Evolutionary conservation across 176 grass and related monocot species (phyloP), one percentile per base, ranked within the genome.

Genomic region (Coix lacrymajobi): DNA sequence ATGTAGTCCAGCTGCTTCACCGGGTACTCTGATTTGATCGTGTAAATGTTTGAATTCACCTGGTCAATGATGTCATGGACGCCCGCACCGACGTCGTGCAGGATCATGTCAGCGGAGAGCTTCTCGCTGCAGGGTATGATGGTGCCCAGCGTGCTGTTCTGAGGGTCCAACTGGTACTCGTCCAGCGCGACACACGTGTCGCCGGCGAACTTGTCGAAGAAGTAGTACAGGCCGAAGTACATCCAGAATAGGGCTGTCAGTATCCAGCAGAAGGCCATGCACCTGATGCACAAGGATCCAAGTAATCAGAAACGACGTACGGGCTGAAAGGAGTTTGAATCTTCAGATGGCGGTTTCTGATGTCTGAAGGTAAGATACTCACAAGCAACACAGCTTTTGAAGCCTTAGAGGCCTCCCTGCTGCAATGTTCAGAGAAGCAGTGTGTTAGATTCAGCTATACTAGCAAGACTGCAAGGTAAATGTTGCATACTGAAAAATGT

Each of bases 151-250:
- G 93, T 99, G 83, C 93, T 96, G 87, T 90, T 96, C 77, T 87
- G 83, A 7, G 93, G 87, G 48, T 92, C 87, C 78, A 92, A 73
- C 85, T 92, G 91, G 79, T 99, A 99, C 79, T 96, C 89, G 5
- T 92, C 75, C 26, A 99, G 89, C 6, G 89, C 93, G 0, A 82
- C 52, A 19, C 96, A 99, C 2, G 91, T 96, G 89, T 96, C 96
- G 49, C 85, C 83, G 32, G 85, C 84, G 41, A 99, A 93, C 89
- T 93, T 79, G 41, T 85, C 87, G 41, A 99, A 84, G 89, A 95
- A 96, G 83, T 90, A 96, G 84, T 99, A 99, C 57, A 96, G 66
- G 33, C 91, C 89, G 5, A 96, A 95, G 85, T 90, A 93, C 79
- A 89, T 83, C 96, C 89, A 99, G 44, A 96, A 83, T 61, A 99